These are phyloP conservation scores for Gossypium rotundifolium DNA, from an alignment of 345 rosid genomes.

Conservation along the genomic window DNA sequence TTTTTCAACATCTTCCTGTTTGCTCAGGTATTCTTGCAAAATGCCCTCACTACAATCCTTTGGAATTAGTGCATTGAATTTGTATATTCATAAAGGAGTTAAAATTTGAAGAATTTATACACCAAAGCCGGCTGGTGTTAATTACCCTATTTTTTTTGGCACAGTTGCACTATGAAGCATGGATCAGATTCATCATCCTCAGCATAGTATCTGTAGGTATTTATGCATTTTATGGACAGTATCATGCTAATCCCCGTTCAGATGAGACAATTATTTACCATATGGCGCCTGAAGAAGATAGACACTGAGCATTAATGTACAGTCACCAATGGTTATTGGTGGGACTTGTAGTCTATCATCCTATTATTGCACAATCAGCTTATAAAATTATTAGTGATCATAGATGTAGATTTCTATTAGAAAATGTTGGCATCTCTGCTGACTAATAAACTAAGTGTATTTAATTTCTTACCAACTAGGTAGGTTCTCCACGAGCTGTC, in stretches of 20 bases:
- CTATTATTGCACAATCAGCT: not conserved
- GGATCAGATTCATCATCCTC: conserved; percentile 75
- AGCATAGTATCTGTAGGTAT: conserved; percentile 50
- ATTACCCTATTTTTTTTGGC: not conserved
- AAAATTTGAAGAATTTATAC: conserved; percentile 1
- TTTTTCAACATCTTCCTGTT: conserved; percentile 89
- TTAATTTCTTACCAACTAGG: not conserved
- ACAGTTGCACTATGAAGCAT: conserved; percentile 92
- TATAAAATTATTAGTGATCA: not conserved
- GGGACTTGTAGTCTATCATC: not conserved
- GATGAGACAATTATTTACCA: conserved; percentile 47
- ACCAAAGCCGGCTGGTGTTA: not conserved
- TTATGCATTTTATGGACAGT: conserved; percentile 82
- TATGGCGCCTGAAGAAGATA: conserved; percentile 45
- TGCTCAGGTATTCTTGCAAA: conserved; percentile 64
- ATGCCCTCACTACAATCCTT: not conserved
- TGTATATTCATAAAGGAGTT: conserved; percentile 5
- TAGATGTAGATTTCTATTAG: not conserved
- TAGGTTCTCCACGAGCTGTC: not conserved
- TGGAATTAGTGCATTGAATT: not conserved
- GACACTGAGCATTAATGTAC: not conserved
- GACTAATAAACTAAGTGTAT: not conserved
- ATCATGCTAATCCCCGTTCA: conserved; percentile 58
- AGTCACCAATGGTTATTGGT: not conserved
- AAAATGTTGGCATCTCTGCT: not conserved